These are phyloP conservation scores for Pascua sp. DNA, from an alignment of 1,284 basidiomycete species.

Conservation along the genomic window DNA sequence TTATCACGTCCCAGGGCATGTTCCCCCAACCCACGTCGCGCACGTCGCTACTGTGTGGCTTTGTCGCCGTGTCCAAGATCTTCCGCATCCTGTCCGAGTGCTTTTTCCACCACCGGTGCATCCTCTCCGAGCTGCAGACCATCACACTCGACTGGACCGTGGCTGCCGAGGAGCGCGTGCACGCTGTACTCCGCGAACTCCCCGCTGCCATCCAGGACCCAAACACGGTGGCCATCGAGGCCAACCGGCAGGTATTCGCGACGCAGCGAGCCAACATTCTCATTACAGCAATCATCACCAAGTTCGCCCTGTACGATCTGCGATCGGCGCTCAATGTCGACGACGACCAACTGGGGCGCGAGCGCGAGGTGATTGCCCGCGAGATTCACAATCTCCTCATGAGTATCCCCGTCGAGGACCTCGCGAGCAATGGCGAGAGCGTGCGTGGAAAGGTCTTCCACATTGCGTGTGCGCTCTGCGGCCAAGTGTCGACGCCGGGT, in stretches of 20 bases:
- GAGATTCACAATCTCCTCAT: constrained; percentile 46
- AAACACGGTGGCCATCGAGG: constrained; percentile 17
- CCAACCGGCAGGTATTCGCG: constrained; percentile 35
- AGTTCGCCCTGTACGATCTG: constrained; percentile 47
- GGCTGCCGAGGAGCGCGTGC: constrained; percentile 36
- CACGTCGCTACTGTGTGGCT: constrained; percentile 44
- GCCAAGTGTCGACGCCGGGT: constrained; percentile 28
- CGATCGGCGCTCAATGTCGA: constrained; percentile 35
- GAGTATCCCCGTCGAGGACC: constrained; percentile 47
- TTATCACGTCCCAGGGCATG: constrained; percentile 48
- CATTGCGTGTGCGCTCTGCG: constrained; percentile 46
- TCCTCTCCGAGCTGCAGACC: constrained; percentile 23
- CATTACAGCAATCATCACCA: constrained; percentile 46
- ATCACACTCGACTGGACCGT: constrained; percentile 26
- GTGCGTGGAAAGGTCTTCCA: constrained; percentile 49
- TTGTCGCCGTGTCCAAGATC: constrained; percentile 41
- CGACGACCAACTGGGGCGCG: constrained; percentile 35
- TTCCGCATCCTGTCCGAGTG: constrained; percentile 46
- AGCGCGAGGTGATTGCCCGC: constrained; percentile 43
- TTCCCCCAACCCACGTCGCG: constrained; percentile 41
- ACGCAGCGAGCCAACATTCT: constrained; percentile 46
- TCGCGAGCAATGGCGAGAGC: constrained; percentile 49
- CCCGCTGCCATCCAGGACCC: constrained; percentile 37
- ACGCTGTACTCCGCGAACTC: constrained; percentile 33
- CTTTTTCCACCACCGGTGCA: constrained; percentile 46